A percentile compares a stretch with the other conserved stretches of the same genome.
phyloP scores from a whole-genome alignment of 257 asterid genomes.

The Rhazya stricta region DNA sequence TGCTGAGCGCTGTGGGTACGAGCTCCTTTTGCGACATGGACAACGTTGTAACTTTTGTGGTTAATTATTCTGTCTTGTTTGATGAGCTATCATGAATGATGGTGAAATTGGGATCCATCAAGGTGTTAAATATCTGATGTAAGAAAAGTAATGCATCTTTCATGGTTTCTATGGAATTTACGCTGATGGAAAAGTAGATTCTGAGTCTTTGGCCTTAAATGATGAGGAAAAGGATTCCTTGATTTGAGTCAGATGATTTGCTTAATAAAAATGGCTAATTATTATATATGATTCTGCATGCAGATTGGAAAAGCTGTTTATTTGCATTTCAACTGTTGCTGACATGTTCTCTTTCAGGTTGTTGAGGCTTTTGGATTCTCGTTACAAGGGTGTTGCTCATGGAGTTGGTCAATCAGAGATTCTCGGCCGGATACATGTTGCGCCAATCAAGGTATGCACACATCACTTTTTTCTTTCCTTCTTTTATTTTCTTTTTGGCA shows the following conservation, averaged over 20 bases:
- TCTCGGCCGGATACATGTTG: conserved; percentile 93
- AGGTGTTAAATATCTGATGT: not conserved
- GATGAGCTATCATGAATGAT: not conserved
- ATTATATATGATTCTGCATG: not conserved
- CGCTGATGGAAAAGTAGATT: not conserved
- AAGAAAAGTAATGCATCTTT: not conserved
- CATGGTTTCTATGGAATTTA: not conserved
- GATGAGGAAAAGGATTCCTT: not conserved
- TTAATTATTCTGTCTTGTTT: conserved; percentile 7
- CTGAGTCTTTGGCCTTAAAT: not conserved
- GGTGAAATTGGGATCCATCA: not conserved
- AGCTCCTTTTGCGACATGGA: conserved; percentile 10
- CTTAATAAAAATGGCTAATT: conserved; percentile 2
- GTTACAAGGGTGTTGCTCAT: conserved; percentile 90
- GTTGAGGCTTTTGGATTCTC: conserved; percentile 76
- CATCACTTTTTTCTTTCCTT: not conserved
- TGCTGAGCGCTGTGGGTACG: conserved; percentile 95
- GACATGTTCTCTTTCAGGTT: conserved; percentile 44
- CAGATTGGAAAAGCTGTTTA: not conserved
- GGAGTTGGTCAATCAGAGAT: conserved; percentile 99
- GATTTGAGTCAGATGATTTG: not conserved
- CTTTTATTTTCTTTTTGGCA: not conserved
- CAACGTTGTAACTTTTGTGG: not conserved
- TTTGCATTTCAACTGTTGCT: conserved; percentile 1
- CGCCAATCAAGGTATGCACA: conserved; percentile 79